Evolutionary conservation across 2,329 filamentous ascomycete species (phyloP).

Genomic region (Juglanconis juglandina): DNA sequence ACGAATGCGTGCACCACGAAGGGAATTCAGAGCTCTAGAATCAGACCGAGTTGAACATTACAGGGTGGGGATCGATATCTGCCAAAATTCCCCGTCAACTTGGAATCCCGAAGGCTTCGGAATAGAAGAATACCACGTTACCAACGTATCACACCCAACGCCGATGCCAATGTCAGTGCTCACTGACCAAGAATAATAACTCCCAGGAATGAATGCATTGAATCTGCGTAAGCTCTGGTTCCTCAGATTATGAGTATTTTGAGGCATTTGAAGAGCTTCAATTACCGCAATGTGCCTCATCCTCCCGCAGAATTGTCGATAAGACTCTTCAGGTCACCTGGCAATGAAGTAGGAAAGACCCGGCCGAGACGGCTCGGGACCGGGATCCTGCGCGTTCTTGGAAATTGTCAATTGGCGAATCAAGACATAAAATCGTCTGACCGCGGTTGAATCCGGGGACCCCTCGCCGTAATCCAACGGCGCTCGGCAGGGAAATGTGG

Average conservation of each 20-base stretch:
- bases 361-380: constrained; percentile 3
- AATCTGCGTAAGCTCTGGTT: not conserved
- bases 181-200: not conserved
- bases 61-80: not conserved
- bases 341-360: constrained; percentile 11
- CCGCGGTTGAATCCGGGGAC: not conserved
- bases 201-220: no score
- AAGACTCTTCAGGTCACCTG: constrained; percentile 11
- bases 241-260: not conserved
- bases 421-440: constrained; percentile 5
- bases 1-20: not conserved
- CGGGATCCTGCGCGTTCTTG: not conserved
- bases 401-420: constrained; percentile 18
- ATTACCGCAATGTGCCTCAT: not conserved
- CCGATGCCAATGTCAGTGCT: not conserved
- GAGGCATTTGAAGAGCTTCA: not conserved
- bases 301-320: not conserved
- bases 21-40: no score
- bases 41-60: not conserved
- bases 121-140: not conserved
- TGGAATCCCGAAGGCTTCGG: not conserved
- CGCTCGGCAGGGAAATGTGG: not conserved
- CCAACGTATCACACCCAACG: not conserved
- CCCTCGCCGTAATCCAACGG: not conserved
- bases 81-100: no score